Percentiles rank a stretch among this genome's conserved stretches.
phyloP scores from a whole-genome alignment of 2,329 filamentous ascomycete species.

The Gnomoniopsis sp. region DNA sequence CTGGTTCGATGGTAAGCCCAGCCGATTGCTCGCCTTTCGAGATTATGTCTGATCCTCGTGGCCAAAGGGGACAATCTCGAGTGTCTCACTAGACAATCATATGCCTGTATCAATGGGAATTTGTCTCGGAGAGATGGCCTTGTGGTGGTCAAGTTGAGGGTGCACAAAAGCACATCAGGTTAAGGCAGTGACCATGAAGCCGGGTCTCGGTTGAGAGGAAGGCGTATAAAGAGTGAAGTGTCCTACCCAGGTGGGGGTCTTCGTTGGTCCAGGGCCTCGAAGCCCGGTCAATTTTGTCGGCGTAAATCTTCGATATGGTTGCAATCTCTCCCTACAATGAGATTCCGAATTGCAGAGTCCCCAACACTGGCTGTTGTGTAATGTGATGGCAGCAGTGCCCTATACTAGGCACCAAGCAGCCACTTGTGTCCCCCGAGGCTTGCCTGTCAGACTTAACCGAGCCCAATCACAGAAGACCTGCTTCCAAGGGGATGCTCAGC shows the following conservation, averaged over 20 bases:
- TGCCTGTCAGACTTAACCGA: conserved; percentile 1
- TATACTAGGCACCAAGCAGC: conserved; percentile 8
- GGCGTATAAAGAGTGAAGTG: not conserved
- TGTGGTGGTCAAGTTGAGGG: not conserved
- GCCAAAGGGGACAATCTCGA: conserved; percentile 10
- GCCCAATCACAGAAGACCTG: conserved; percentile 2
- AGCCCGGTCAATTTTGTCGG: not conserved
- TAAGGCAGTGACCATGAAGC: not conserved
- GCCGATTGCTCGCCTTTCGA: conserved; percentile 5
- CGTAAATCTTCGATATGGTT: not conserved
- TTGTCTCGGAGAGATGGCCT: conserved; percentile 13
- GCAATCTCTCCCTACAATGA: not conserved
- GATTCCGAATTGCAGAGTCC: not conserved
- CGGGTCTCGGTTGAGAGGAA: not conserved
- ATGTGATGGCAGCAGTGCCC: not conserved
- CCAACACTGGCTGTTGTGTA: not conserved
- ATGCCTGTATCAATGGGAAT: conserved; percentile 3
- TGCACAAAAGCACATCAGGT: not conserved
- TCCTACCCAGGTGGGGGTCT: not conserved
- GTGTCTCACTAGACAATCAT: conserved; percentile 12
- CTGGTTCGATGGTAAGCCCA: not conserved
- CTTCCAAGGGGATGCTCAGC: not conserved
- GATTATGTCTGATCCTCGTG: conserved; percentile 14
- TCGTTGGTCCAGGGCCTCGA: not conserved
- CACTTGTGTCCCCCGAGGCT: conserved; percentile 11